A percentile compares a stretch with the other conserved stretches of the same genome.
Conservation (phyloP, 331 rosid species). For the Ulmus americana region DNA sequence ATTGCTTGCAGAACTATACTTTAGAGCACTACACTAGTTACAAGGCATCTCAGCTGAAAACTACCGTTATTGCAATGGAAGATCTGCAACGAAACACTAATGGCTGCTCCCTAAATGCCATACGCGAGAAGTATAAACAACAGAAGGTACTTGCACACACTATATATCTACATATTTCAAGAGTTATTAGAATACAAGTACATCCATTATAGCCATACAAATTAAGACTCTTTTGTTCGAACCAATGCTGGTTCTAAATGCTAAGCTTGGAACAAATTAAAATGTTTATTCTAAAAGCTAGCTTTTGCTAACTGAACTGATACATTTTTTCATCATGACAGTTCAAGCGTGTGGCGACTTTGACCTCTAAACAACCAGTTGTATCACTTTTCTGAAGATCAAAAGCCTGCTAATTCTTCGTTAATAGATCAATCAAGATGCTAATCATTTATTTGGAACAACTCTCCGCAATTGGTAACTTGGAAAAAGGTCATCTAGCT, state of each 20-base stretch:
- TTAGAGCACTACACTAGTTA: slow-evolving; percentile 70
- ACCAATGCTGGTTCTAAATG: not conserved
- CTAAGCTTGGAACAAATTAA: not conserved
- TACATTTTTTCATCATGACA: slow-evolving; percentile 28
- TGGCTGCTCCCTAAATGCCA: slow-evolving; percentile 47
- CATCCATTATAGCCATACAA: not conserved
- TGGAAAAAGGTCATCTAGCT: slow-evolving; percentile 18
- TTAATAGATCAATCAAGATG: slow-evolving; percentile 15
- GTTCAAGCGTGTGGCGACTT: slow-evolving; percentile 65
- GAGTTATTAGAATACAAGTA: not conserved
- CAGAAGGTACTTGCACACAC: slow-evolving; percentile 50
- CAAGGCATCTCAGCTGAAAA: slow-evolving; percentile 57
- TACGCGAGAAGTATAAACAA: slow-evolving; percentile 68
- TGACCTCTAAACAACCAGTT: slow-evolving; percentile 40
- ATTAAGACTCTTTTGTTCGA: not conserved
- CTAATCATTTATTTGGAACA: not conserved
- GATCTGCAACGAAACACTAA: slow-evolving; percentile 60
- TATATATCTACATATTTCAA: not conserved
- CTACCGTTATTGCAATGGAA: slow-evolving; percentile 60
- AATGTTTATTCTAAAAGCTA: no score
- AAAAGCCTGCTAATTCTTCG: slow-evolving; percentile 22
- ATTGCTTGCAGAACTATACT: slow-evolving; percentile 56
- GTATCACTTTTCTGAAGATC: slow-evolving; percentile 46
- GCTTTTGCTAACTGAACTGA: no score
- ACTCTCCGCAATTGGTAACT: slow-evolving; percentile 18